Evolutionary conservation across 2,329 filamentous ascomycete genomes (phyloP).

Genomic region (Apiospora saccharicola): DNA sequence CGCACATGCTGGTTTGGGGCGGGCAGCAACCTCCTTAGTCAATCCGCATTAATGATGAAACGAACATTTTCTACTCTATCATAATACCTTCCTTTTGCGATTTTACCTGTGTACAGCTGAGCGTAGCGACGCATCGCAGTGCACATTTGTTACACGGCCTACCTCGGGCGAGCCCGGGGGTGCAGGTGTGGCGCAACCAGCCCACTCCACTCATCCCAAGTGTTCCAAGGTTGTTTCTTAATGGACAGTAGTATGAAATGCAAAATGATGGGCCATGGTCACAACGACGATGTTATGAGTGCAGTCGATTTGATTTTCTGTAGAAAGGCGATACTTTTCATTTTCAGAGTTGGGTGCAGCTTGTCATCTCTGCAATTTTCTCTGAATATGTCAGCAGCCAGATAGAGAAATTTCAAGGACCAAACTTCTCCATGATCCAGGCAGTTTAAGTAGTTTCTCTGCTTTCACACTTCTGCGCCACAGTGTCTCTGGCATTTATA

Average conservation of each 20-base stretch:
- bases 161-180: background rate
- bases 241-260: background rate
- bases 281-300: conserved; percentile 14
- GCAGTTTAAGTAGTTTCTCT: background rate
- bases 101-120: too few relatives aligned
- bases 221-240: background rate
- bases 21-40: too few relatives aligned
- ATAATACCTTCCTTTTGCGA: too few relatives aligned
- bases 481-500: background rate
- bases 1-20: too few relatives aligned
- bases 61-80: too few relatives aligned
- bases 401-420: background rate
- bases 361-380: background rate
- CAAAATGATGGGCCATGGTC: background rate
- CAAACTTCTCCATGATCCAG: background rate
- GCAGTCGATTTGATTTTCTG: background rate
- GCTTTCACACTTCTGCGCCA: background rate
- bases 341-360: too few relatives aligned
- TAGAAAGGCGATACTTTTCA: background rate
- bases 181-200: background rate
- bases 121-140: background rate
- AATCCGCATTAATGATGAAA: too few relatives aligned
- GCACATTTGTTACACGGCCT: background rate
- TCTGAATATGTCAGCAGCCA: background rate
- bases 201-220: background rate